These are phyloP conservation scores for Hygrocybe punicea DNA, from an alignment of 768 basidiomycete genomes.

Conservation along the genomic window DNA sequence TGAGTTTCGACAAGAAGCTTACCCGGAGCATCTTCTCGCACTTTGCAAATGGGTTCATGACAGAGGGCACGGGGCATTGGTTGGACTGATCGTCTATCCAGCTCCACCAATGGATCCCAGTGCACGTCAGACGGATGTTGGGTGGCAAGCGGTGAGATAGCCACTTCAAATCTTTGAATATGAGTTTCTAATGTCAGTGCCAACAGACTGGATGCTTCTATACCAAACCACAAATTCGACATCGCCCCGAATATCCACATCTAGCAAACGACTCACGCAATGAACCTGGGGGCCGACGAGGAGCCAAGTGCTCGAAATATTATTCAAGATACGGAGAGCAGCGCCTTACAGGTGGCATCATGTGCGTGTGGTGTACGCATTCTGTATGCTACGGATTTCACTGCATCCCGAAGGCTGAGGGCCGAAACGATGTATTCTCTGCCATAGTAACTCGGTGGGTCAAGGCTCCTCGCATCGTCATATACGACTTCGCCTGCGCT, in stretches of 20 bases:
- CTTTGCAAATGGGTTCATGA: constrained; percentile 12
- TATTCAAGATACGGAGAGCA: constrained; percentile 28
- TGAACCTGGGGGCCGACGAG: constrained; percentile 7
- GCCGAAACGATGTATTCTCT: constrained; percentile 39
- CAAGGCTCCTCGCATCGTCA: constrained; percentile 24
- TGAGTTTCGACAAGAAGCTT: neutral
- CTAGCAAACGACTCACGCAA: constrained; percentile 21
- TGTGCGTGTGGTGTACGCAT: constrained; percentile 34
- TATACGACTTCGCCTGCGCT: constrained; percentile 31
- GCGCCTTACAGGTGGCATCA: constrained; percentile 11
- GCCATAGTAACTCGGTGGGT: constrained; percentile 35
- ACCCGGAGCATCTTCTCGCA: neutral
- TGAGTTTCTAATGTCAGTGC: neutral
- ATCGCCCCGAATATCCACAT: constrained; percentile 26
- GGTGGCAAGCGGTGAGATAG: constrained; percentile 12
- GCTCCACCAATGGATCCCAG: neutral
- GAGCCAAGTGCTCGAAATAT: constrained; percentile 25
- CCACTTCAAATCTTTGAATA: too few species aligned
- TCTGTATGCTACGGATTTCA: constrained; percentile 35
- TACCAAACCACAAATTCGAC: constrained; percentile 28
- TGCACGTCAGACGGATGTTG: neutral
- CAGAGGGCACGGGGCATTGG: constrained; percentile 6
- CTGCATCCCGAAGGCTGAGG: constrained; percentile 35
- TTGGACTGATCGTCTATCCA: neutral
- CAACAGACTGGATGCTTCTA: constrained; percentile 31